Conservation (phyloP, 495 filamentous ascomycete genomes). For the Echria macrotheca region DNA sequence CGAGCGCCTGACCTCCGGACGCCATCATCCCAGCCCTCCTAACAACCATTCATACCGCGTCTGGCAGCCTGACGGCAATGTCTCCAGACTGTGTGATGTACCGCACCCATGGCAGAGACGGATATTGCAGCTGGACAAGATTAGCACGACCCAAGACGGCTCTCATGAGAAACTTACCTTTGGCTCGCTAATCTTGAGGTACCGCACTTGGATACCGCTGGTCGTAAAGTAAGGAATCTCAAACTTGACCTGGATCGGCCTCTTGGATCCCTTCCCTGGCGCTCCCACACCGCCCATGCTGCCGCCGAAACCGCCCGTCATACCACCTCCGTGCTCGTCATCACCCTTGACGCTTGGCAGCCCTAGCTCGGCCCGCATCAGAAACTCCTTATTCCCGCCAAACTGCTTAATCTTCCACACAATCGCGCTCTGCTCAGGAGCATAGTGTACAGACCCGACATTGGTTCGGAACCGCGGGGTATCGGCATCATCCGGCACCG, state of each 20-base stretch:
- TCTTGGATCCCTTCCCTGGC: constrained; percentile 75
- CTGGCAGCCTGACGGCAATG: constrained; percentile 87
- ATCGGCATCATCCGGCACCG: constrained; percentile 96
- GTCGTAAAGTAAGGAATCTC: constrained; percentile 99
- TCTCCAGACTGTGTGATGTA: constrained; percentile 98
- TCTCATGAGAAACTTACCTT: constrained; percentile 78
- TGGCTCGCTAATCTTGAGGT: constrained; percentile 98
- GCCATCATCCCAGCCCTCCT: not conserved
- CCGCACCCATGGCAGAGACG: constrained; percentile 95
- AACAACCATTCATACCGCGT: constrained; percentile 58
- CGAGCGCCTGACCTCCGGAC: not conserved
- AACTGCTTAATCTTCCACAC: constrained; percentile 99
- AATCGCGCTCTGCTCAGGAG: constrained; percentile 94
- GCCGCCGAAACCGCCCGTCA: constrained; percentile 95
- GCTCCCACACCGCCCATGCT: constrained; percentile 76
- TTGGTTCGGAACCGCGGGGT: constrained; percentile 95
- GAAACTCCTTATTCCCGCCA: constrained; percentile 94
- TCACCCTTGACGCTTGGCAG: constrained; percentile 93
- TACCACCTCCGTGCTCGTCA: constrained; percentile 90
- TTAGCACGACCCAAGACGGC: no score
- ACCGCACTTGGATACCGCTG: constrained; percentile 94
- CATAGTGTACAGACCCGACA: constrained; percentile 97
- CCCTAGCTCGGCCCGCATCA: constrained; percentile 98
- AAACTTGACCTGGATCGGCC: constrained; percentile 97
- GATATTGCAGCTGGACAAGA: constrained; percentile 75